phyloP scores from a whole-genome alignment of 306 rosid species.

The Acacia melanoxylon region DNA sequence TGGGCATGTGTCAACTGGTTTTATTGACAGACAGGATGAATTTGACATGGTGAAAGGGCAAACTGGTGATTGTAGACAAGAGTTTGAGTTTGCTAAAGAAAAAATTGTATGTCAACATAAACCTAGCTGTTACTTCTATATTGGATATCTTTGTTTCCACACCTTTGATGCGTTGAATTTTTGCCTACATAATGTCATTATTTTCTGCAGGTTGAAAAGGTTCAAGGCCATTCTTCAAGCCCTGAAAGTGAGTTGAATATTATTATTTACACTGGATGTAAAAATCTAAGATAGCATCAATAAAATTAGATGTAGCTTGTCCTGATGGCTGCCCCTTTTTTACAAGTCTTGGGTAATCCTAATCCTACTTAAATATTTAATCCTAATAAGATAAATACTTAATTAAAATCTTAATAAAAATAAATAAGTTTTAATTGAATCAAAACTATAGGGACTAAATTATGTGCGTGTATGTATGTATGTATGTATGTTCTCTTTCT shows the following conservation, averaged over 20 bases:
- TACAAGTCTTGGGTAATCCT: no score
- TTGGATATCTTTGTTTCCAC: conserved; percentile 25
- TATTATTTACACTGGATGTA: conserved; percentile 19
- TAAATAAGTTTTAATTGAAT: neutral
- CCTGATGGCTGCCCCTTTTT: neutral
- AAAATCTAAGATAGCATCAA: conserved; percentile 23
- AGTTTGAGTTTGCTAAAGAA: conserved; percentile 41
- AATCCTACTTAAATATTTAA: no score
- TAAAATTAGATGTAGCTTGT: conserved; percentile 12
- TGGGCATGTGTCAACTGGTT: conserved; percentile 39
- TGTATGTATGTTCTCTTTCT: neutral
- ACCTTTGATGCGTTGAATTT: conserved; percentile 16
- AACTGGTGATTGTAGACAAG: conserved; percentile 41
- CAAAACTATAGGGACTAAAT: neutral
- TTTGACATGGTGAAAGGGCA: conserved; percentile 42
- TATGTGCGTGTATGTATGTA: neutral
- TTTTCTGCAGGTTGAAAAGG: conserved; percentile 58
- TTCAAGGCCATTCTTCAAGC: conserved; percentile 35
- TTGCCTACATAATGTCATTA: conserved; percentile 3
- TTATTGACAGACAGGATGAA: conserved; percentile 56
- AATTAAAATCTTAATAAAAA: no score
- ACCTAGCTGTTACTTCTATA: conserved; percentile 20
- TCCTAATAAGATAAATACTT: no score
- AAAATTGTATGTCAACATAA: conserved; percentile 50
- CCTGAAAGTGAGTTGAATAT: conserved; percentile 54